Percentiles rank a stretch among this genome's conserved stretches.
Evolutionary conservation across 1,284 basidiomycete species (phyloP).

Genomic region (Rhodofomes roseus): DNA sequence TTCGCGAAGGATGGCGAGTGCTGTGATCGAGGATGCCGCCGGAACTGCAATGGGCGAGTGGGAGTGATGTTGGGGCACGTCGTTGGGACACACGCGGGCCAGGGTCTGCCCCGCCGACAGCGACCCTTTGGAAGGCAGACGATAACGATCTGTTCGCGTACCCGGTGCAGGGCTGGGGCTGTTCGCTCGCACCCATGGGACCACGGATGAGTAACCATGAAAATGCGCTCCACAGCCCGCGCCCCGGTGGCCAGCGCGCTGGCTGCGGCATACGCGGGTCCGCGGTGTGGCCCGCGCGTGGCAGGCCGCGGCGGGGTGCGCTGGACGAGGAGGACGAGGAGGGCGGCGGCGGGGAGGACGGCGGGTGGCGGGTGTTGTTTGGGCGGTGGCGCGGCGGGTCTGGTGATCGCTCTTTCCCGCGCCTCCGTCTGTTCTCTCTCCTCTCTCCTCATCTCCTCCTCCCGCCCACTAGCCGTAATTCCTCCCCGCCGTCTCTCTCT

Average conservation of each 20-base stretch:
- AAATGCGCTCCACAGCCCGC: neutral
- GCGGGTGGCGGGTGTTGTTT: constrained; percentile 10
- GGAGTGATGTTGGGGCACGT: too few species aligned
- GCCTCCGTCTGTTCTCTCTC: constrained; percentile 8
- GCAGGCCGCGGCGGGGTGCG: neutral
- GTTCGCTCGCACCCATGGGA: constrained; percentile 3
- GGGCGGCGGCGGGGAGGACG: neutral
- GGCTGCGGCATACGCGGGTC: neutral
- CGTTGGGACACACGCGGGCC: neutral
- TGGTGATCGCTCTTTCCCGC: constrained; percentile 12
- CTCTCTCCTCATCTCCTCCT: constrained; percentile 14
- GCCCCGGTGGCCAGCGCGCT: neutral
- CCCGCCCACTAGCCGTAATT: neutral
- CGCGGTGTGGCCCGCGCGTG: neutral
- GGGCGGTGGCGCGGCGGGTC: constrained; percentile 13
- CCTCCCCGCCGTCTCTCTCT: constrained; percentile 3
- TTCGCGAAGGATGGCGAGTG: neutral
- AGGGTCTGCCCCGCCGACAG: too few species aligned
- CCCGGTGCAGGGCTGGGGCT: too few species aligned
- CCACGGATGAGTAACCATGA: neutral
- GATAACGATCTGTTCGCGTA: too few species aligned
- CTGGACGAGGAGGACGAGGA: neutral
- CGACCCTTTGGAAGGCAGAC: too few species aligned
- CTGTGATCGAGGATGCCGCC: too few species aligned
- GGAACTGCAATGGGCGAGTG: too few species aligned